Evolutionary conservation across 306 rosid species (phyloP).

Genomic region (Castanea sativa): DNA sequence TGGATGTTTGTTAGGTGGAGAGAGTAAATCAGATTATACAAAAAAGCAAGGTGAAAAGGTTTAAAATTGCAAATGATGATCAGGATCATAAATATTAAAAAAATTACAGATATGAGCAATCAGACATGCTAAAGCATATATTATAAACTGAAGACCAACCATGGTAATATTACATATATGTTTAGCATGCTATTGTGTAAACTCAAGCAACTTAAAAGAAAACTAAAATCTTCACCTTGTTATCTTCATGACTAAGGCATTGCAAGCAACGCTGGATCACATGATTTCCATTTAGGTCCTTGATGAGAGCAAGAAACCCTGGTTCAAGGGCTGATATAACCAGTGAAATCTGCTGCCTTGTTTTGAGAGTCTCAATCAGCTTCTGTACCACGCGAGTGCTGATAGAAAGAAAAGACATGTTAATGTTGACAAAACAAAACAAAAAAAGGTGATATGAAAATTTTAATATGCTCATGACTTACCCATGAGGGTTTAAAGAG

Average conservation of each 20-base stretch:
- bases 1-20: not conserved
- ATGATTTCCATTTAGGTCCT: slow-evolving; percentile 65
- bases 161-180: not conserved
- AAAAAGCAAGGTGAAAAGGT: not conserved
- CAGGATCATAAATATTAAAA: slow-evolving; percentile 1
- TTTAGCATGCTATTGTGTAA: slow-evolving; percentile 1
- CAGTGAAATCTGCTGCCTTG: slow-evolving; percentile 46
- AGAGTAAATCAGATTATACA: not conserved
- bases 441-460: slow-evolving; percentile 2
- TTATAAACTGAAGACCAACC: not conserved
- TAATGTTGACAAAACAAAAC: not conserved
- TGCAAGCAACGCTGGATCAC: slow-evolving; percentile 65
- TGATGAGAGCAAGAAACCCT: slow-evolving; percentile 62
- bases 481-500: slow-evolving; percentile 65
- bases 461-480: slow-evolving; percentile 11
- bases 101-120: not conserved
- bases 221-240: slow-evolving; percentile 34
- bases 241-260: slow-evolving; percentile 47
- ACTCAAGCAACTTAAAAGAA: not conserved
- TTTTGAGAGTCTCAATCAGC: slow-evolving; percentile 64
- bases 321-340: slow-evolving; percentile 57
- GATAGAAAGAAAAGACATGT: slow-evolving; percentile 19
- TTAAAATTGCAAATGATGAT: not conserved
- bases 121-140: not conserved
- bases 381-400: slow-evolving; percentile 74